A percentile compares a stretch with the other conserved stretches of the same genome.
These are phyloP conservation scores for Trichoderma polysporum DNA, from an alignment of 2,329 filamentous ascomycete genomes.

Conservation along the genomic window DNA sequence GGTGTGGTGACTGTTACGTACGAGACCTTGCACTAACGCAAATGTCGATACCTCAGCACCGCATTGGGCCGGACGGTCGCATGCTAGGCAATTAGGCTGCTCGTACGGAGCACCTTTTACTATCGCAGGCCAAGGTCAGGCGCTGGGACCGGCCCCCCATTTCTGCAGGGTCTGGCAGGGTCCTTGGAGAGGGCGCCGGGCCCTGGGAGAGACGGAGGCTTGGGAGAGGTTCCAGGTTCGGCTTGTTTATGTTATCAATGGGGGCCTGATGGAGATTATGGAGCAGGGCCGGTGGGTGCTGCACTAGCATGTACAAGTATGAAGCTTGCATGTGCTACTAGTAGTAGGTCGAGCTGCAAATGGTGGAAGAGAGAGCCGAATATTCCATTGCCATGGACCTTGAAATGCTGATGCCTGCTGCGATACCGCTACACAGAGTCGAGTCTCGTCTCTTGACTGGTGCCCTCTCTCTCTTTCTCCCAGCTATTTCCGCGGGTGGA, in stretches of 20 bases:
- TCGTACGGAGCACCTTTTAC: background rate
- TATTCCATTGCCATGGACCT: background rate
- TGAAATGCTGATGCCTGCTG: background rate
- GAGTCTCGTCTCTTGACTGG: background rate
- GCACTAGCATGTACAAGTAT: background rate
- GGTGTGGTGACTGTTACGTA: slow-evolving; percentile 12
- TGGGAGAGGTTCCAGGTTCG: too few relatives aligned
- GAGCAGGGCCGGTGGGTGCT: background rate
- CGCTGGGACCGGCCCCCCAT: background rate
- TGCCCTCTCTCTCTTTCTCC: background rate
- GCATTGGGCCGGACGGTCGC: background rate
- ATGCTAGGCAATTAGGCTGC: background rate
- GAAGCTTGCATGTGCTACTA: background rate
- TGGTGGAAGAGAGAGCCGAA: slow-evolving; percentile 1
- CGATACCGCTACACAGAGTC: background rate
- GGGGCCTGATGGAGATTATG: background rate
- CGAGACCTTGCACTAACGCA: background rate
- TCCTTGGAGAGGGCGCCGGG: background rate
- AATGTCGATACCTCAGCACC: background rate
- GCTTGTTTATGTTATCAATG: background rate
- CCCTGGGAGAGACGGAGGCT: background rate
- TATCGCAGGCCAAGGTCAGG: background rate
- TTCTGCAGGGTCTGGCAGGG: slow-evolving; percentile 9
- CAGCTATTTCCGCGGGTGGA: background rate
- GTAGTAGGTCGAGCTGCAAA: background rate